Conservation (phyloP, 352 stramenopile genomes). For the Thalassiosira sp. region DNA sequence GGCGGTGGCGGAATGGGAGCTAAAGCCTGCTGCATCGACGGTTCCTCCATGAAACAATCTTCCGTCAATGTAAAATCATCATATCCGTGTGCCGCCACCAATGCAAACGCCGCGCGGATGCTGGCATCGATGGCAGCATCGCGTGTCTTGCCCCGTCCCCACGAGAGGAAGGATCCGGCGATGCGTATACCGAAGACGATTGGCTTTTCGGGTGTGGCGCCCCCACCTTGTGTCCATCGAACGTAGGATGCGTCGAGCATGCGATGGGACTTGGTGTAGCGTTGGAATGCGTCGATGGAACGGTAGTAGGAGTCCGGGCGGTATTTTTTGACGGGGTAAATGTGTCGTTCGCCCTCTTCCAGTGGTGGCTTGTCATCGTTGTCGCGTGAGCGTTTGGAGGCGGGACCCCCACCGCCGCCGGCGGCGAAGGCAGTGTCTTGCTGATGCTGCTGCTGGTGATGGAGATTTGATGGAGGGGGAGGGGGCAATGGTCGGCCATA, state of each 20-base stretch:
- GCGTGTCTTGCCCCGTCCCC: slow-evolving; percentile 71
- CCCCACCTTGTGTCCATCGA: slow-evolving; percentile 51
- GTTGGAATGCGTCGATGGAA: slow-evolving; percentile 79
- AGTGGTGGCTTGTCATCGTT: not conserved
- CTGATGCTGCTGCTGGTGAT: not conserved
- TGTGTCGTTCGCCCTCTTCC: slow-evolving; percentile 43
- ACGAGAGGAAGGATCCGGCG: slow-evolving; percentile 67
- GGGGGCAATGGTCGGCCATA: slow-evolving; percentile 30
- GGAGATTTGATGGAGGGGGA: not conserved
- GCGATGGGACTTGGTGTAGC: slow-evolving; percentile 79
- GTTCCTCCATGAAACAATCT: slow-evolving; percentile 75
- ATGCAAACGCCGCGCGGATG: slow-evolving; percentile 70
- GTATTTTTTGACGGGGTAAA: slow-evolving; percentile 80
- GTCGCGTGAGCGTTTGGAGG: slow-evolving; percentile 25
- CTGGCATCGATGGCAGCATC: slow-evolving; percentile 77
- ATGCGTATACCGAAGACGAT: slow-evolving; percentile 73
- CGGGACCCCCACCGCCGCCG: not conserved
- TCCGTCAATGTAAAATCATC: slow-evolving; percentile 78
- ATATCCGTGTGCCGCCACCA: slow-evolving; percentile 79
- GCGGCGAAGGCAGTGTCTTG: slow-evolving; percentile 13
- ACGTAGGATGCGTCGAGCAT: slow-evolving; percentile 79
- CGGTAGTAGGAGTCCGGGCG: slow-evolving; percentile 68
- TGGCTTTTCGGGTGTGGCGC: slow-evolving; percentile 68
- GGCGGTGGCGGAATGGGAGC: slow-evolving; percentile 53
- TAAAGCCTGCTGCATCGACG: slow-evolving; percentile 22